A percentile compares a stretch with the other conserved stretches of the same genome.
Conservation (phyloP, 441 rosid genomes). For the Croton setiger region DNA sequence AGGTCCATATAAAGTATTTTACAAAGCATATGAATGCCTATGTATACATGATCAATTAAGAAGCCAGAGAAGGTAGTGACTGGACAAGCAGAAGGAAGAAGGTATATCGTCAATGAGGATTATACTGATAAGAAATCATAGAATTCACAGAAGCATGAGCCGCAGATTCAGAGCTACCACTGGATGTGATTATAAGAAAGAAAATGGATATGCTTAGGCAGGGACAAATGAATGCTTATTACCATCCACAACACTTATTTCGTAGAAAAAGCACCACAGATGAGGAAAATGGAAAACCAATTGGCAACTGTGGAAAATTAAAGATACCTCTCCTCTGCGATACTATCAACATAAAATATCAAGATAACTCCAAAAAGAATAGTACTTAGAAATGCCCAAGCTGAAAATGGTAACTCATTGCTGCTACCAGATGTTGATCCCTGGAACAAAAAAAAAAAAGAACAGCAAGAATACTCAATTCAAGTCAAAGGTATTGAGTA, state of each 20-base stretch:
- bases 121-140: neutral
- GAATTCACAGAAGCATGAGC: neutral
- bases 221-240: neutral
- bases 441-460: conserved; percentile 39
- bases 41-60: neutral
- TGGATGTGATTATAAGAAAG: neutral
- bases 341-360: conserved; percentile 80
- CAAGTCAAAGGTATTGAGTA: conserved; percentile 16
- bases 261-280: neutral
- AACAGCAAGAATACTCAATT: conserved; percentile 18
- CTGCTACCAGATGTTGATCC: conserved; percentile 58
- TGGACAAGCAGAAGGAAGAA: neutral
- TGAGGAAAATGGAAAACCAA: conserved; percentile 3
- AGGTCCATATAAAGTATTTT: too few species aligned
- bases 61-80: neutral
- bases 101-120: neutral
- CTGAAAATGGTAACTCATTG: conserved; percentile 65
- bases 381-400: conserved; percentile 84
- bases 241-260: neutral
- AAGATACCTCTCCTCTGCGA: conserved; percentile 91
- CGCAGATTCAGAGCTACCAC: neutral
- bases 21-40: neutral
- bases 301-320: neutral
- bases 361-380: conserved; percentile 73
- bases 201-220: conserved; percentile 1